Evolutionary conservation across 192 early-diverging fungal genomes (phyloP), one percentile per base, ranked within the genome.

Genomic region (Glomus cerebriforme): DNA sequence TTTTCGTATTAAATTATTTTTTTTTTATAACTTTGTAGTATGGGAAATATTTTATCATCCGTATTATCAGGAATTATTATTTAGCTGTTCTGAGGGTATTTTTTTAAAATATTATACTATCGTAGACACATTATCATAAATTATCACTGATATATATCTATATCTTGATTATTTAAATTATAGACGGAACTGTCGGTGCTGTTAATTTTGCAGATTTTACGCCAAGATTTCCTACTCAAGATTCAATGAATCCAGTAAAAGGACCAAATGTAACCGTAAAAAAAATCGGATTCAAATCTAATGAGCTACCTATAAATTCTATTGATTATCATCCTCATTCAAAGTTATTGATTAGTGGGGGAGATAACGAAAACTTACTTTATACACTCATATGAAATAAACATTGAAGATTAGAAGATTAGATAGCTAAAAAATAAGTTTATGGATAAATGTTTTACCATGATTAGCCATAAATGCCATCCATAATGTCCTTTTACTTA

Each of bases 61-160:
- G 6, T 35, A 78, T 78, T 45, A 43, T 15, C 10, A 43, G 2
- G 77, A 39, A 32, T 32, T 31, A 35, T 15, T 78, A 22, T 32
- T 78, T 13, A 67, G 64, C 8, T 66, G 77, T 47, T 78, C 77
- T 24, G 77, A 78, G 58, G 77, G 73, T 74, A 74, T 19, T 27
- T 27, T n/a, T 26, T 69, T 31, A 15, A 35, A 24, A 22, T 69
- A 22, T 7, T 7, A 39, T 43, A 43, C 7, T 43, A 43, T n/a
- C n/a, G n/a, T n/a, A n/a, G n/a, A n/a, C n/a, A n/a, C n/a, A 12
- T 43, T 43, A 37, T 37, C 35, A 9, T 39, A 43, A 43, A 43
- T 43, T 43, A 43, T 43, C 10, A 12, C 39, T 43, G 10, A 43
- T 39, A 35, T 35, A 1, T n/a, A n/a, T n/a, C n/a, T n/a, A n/a